Evolutionary conservation across 1,284 basidiomycete species (phyloP), one percentile per base, ranked within the genome.

Genomic region (Vanrija humicola): DNA sequence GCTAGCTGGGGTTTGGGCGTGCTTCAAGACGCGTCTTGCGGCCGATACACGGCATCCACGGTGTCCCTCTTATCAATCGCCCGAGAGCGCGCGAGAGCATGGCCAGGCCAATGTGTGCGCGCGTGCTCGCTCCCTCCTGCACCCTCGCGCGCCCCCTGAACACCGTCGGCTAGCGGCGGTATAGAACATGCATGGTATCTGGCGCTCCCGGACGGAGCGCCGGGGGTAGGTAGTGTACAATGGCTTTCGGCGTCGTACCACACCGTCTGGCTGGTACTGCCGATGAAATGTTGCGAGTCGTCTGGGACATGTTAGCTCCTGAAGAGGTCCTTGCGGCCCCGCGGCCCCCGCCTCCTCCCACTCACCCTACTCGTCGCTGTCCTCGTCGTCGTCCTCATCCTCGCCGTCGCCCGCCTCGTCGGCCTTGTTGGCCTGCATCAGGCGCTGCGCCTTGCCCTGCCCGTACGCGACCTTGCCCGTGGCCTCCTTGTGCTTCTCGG

Each of bases 401-500:
- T 56, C 58, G 18, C 55, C 59, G 18, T 38, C 23, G 1, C 28
- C 52, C 9, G 42, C 46, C 44, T 43, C 49, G 42, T 45, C 50
- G 14, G 59, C 61, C 28, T 54, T 58, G 48, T 60, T 64, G 43
- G 58, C 58, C 16, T 51, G 54, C 58, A 62, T 63, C 61, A 70
- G 64, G 25, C 64, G 46, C 48, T 60, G 60, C 5, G 66, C 66
- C 48, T 64, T 65, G 38, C 68, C 68, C 50, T 58, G 55, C 0
- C 68, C 68, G 40, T 56, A 57, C 21, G 49, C 65, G 14, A 60
- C 56, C 48, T 55, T 60, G 16, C 62, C 66, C 4, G 51, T 34
- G 51, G 64, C 63, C 58, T 71, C 69, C 46, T 65, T 68, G 43
- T 26, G 38, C 58, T 70, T 69, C 54, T 72, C 69, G 28, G 12